Evolutionary conservation across 2,329 filamentous ascomycete genomes (phyloP).

Genomic region (Fusarium hostae): DNA sequence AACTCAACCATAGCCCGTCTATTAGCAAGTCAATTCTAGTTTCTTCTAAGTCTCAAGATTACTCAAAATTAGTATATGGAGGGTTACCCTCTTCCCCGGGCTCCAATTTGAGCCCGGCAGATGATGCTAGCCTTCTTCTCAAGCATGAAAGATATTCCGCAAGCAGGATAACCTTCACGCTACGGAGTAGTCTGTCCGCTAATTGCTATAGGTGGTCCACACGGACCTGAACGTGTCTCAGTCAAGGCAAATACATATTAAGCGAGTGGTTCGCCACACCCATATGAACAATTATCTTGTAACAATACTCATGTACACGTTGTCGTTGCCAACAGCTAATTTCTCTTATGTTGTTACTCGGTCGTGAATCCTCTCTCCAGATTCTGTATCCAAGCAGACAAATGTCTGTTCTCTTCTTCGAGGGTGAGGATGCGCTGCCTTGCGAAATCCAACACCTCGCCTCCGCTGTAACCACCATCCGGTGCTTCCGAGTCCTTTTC

Average conservation of each 20-base stretch:
- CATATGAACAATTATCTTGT: not conserved
- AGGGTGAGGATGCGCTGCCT: not conserved
- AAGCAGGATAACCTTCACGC: too few species aligned
- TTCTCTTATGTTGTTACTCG: not conserved
- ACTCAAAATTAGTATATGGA: not conserved
- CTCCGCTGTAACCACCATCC: not conserved
- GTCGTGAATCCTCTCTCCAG: accelerated
- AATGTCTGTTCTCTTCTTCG: not conserved
- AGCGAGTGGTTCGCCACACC: not conserved
- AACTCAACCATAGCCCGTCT: not conserved
- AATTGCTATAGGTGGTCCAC: not conserved
- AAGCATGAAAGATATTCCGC: not conserved
- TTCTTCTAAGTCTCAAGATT: not conserved
- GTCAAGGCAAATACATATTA: not conserved
- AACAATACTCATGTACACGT: not conserved
- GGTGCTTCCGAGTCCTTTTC: not conserved
- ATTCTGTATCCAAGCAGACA: not conserved
- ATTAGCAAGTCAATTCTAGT: not conserved
- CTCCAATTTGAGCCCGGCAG: not conserved
- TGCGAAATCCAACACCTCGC: not conserved
- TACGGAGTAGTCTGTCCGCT: not conserved
- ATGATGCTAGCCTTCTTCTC: not conserved
- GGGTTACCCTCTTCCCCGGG: not conserved
- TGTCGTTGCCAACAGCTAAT: not conserved
- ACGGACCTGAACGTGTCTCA: not conserved